phyloP scores from a whole-genome alignment of 805 yeast genomes.

The Candida ficus region DNA sequence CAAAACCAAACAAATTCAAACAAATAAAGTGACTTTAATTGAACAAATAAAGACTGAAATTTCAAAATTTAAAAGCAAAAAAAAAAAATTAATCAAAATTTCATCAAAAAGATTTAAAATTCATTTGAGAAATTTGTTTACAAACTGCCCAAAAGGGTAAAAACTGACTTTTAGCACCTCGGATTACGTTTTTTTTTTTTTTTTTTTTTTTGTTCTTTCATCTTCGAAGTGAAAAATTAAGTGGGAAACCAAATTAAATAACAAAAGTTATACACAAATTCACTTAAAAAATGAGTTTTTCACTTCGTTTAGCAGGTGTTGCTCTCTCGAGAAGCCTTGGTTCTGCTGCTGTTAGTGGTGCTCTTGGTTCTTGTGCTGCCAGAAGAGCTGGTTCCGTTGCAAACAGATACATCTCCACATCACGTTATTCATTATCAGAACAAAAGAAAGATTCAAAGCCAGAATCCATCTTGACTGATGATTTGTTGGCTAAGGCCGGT shows the following conservation, averaged over 20 bases:
- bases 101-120: no score
- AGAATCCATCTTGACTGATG: slow-evolving; percentile 69
- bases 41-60: neutral
- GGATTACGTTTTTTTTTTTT: neutral
- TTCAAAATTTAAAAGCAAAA: neutral
- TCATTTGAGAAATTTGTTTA: slow-evolving; percentile 4
- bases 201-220: neutral
- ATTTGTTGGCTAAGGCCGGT: slow-evolving; percentile 78
- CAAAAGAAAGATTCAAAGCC: slow-evolving; percentile 23
- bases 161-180: slow-evolving; percentile 4
- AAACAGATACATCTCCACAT: slow-evolving; percentile 17
- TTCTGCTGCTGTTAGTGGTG: neutral
- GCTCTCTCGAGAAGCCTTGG: neutral
- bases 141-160: slow-evolving; percentile 9
- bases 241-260: no score
- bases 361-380: no score
- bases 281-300: slow-evolving; percentile 10
- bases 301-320: neutral
- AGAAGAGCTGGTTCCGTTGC: neutral
- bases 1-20: no score
- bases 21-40: no score
- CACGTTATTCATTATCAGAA: slow-evolving; percentile 11
- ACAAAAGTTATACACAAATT: no score
- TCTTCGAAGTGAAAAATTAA: no score
- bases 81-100: no score